Evolutionary conservation across 371 early-diverging fungal genomes (phyloP).

Genomic region (Apophysomyces sp.): DNA sequence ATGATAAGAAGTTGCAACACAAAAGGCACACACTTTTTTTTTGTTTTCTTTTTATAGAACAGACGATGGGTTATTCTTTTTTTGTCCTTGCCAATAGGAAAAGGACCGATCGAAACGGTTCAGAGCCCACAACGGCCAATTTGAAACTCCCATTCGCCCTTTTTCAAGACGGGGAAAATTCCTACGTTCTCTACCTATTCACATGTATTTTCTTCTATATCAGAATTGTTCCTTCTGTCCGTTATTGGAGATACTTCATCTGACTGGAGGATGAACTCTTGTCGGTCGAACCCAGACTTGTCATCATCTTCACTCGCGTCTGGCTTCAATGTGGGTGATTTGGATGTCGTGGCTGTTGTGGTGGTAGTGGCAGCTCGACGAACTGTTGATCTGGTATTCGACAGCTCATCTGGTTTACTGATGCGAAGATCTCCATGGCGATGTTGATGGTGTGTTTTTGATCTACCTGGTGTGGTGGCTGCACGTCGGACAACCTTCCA

Average conservation of each 20-base stretch:
- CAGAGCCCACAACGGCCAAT: not conserved
- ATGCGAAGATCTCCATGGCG: conserved; percentile 1
- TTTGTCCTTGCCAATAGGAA: not conserved
- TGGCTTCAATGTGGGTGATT: not conserved
- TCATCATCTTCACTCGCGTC: conserved; percentile 2
- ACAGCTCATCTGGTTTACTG: conserved; percentile 20
- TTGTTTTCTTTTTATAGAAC: not conserved
- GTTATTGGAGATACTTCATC: conserved; percentile 11
- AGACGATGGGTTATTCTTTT: too few relatives aligned
- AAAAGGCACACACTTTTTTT: not conserved
- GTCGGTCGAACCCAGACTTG: conserved; percentile 28
- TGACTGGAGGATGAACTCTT: conserved; percentile 32
- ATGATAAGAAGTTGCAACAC: not conserved
- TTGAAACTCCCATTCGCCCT: not conserved
- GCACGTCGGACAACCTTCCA: conserved; percentile 13
- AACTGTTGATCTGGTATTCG: not conserved
- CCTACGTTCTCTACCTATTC: not conserved
- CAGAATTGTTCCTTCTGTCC: not conserved
- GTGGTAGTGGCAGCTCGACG: conserved; percentile 16
- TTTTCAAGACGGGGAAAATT: too few relatives aligned
- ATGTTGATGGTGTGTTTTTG: not conserved
- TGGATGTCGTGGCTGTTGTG: not conserved
- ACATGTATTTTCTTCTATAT: not conserved
- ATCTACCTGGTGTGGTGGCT: conserved; percentile 9
- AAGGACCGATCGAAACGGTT: not conserved